Conservation (phyloP, 2,329 filamentous ascomycete genomes). For the Bipolaris gigantea region DNA sequence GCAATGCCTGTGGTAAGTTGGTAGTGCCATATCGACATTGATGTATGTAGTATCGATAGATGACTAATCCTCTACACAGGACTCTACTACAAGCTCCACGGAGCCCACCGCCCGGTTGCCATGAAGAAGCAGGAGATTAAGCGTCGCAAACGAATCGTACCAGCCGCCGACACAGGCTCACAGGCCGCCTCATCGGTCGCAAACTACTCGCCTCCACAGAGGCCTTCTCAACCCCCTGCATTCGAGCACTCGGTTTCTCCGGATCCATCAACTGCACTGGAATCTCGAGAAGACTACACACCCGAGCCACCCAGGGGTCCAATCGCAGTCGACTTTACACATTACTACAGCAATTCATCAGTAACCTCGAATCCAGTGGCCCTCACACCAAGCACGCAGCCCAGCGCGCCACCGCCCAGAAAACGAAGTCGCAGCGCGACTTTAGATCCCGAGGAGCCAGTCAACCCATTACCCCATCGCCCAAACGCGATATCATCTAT, state of each 20-base stretch:
- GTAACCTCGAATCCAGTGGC: slow-evolving; percentile 19
- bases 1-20: slow-evolving; percentile 90
- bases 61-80: slow-evolving; percentile 56
- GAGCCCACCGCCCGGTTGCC: slow-evolving; percentile 87
- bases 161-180: slow-evolving; percentile 60
- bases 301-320: slow-evolving; percentile 34
- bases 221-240: slow-evolving; percentile 31
- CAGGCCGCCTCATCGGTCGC: slow-evolving; percentile 34
- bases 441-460: slow-evolving; percentile 33
- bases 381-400: slow-evolving; percentile 20
- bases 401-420: slow-evolving; percentile 31
- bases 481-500: slow-evolving; percentile 42
- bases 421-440: slow-evolving; percentile 44
- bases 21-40: not conserved
- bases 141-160: slow-evolving; percentile 89
- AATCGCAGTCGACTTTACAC: slow-evolving; percentile 44
- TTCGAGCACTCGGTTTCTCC: slow-evolving; percentile 43
- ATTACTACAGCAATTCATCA: slow-evolving; percentile 30
- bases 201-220: slow-evolving; percentile 35
- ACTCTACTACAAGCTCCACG: slow-evolving; percentile 94
- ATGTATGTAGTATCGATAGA: not conserved
- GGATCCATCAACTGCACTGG: slow-evolving; percentile 35
- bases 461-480: slow-evolving; percentile 34
- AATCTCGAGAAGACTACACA: slow-evolving; percentile 33
- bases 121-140: slow-evolving; percentile 99